Conservation (phyloP, 2,329 filamentous ascomycete genomes). For the Penicillium hordei region DNA sequence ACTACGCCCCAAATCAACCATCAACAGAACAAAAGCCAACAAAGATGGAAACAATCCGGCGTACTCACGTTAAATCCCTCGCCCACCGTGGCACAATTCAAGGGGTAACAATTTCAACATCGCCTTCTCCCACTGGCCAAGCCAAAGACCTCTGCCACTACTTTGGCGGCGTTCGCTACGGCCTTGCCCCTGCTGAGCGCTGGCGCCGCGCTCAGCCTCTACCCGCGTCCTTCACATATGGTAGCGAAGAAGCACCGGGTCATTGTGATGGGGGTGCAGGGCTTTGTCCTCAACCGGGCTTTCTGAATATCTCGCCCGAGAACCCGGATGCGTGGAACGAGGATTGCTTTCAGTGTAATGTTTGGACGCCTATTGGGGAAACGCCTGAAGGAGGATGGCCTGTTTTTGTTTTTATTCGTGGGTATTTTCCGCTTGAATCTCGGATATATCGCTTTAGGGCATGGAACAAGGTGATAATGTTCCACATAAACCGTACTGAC, state of each 20-base stretch:
- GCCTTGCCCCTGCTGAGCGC: slow-evolving; percentile 51
- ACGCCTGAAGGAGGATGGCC: slow-evolving; percentile 53
- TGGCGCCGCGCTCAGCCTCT: slow-evolving; percentile 53
- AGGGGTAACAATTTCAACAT: slow-evolving; percentile 48
- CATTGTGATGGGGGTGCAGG: slow-evolving; percentile 41
- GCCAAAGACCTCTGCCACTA: slow-evolving; percentile 47
- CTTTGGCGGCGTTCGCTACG: slow-evolving; percentile 58
- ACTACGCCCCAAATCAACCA: background rate
- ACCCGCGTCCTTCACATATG: slow-evolving; percentile 52
- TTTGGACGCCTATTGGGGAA: slow-evolving; percentile 55
- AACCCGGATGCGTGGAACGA: slow-evolving; percentile 45
- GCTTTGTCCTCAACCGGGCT: slow-evolving; percentile 54
- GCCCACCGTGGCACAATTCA: slow-evolving; percentile 49
- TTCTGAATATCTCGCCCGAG: slow-evolving; percentile 25
- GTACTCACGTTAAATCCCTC: slow-evolving; percentile 28
- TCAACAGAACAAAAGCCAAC: background rate
- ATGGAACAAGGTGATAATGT: background rate
- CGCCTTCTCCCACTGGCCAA: slow-evolving; percentile 25
- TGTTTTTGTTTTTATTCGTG: slow-evolving; percentile 59
- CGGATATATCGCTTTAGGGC: too few species aligned
- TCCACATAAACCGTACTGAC: background rate
- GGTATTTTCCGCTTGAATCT: slow-evolving; percentile 14
- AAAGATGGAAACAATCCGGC: slow-evolving; percentile 28
- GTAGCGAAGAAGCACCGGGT: slow-evolving; percentile 50
- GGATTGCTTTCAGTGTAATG: slow-evolving; percentile 58